These are phyloP conservation scores for Coniochaeta prunicola DNA, from an alignment of 2,329 filamentous ascomycete species.

Conservation along the genomic window DNA sequence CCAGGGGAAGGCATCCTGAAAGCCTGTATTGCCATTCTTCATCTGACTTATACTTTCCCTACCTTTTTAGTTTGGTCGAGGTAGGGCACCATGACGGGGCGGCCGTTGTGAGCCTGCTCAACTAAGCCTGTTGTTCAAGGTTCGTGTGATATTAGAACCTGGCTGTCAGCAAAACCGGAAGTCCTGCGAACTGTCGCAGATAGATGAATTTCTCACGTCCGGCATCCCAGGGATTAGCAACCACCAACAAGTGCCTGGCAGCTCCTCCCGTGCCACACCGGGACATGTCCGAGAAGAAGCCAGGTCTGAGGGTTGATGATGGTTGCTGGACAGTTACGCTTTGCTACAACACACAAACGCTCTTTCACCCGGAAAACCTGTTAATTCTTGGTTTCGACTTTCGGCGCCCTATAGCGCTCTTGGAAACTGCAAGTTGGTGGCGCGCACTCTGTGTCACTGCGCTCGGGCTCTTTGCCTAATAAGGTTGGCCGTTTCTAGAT, in stretches of 20 bases:
- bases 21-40: too few relatives aligned
- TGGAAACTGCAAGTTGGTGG: not conserved
- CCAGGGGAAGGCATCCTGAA: too few relatives aligned
- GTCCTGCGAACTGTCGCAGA: not conserved
- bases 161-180: not conserved
- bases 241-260: not conserved
- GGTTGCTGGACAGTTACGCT: too few relatives aligned
- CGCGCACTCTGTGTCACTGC: not conserved
- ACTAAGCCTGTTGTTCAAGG: not conserved
- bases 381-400: not conserved
- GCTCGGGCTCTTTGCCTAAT: not conserved
- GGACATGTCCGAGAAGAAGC: not conserved
- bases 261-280: not conserved
- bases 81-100: not conserved
- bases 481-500: not conserved
- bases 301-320: too few relatives aligned
- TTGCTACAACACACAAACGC: not conserved
- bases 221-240: not conserved
- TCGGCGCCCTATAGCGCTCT: not conserved
- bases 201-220: not conserved
- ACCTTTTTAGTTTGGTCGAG: not conserved
- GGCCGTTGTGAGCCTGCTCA: not conserved
- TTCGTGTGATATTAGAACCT: not conserved
- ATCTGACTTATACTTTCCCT: too few relatives aligned
- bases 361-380: not conserved